phyloP scores from a whole-genome alignment of 2,329 filamentous ascomycete species.

The Dryadomyces quercus-mongolicae region DNA sequence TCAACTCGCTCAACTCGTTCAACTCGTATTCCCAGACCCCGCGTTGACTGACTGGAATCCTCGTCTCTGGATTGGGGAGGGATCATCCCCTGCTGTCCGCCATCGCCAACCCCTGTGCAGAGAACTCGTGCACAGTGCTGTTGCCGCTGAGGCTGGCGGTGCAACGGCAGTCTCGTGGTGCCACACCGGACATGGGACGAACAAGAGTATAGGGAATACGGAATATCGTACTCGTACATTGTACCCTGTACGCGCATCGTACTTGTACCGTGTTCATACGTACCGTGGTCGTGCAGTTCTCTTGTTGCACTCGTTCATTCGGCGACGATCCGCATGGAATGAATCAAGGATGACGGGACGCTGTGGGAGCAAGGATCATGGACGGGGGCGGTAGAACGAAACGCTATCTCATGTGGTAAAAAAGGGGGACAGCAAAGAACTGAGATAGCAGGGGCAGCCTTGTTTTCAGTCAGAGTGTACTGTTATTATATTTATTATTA shows the following conservation, averaged over 20 bases:
- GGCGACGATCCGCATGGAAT: not conserved
- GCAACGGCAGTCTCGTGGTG: constrained; percentile 2
- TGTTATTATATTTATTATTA: not conserved
- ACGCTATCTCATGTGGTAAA: not conserved
- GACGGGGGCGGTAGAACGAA: not conserved
- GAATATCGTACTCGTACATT: not conserved
- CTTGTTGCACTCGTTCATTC: too few relatives aligned
- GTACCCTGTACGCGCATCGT: too few relatives aligned
- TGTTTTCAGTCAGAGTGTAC: not conserved
- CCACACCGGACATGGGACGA: constrained; percentile 5
- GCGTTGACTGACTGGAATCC: too few relatives aligned
- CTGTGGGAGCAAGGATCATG: not conserved
- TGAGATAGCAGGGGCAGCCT: not conserved
- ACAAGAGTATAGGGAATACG: not conserved
- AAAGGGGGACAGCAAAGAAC: not conserved
- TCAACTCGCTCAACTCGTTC: too few relatives aligned
- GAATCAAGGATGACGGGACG: not conserved
- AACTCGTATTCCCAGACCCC: too few relatives aligned
- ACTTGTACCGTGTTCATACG: too few relatives aligned
- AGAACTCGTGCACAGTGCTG: not conserved
- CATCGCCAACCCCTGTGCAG: too few relatives aligned
- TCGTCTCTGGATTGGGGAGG: too few relatives aligned
- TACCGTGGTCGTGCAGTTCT: too few relatives aligned
- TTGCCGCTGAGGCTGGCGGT: constrained; percentile 1
- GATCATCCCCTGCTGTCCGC: too few relatives aligned